Conservation (phyloP, 768 basidiomycete genomes). For the Coprinopsis sp. region DNA sequence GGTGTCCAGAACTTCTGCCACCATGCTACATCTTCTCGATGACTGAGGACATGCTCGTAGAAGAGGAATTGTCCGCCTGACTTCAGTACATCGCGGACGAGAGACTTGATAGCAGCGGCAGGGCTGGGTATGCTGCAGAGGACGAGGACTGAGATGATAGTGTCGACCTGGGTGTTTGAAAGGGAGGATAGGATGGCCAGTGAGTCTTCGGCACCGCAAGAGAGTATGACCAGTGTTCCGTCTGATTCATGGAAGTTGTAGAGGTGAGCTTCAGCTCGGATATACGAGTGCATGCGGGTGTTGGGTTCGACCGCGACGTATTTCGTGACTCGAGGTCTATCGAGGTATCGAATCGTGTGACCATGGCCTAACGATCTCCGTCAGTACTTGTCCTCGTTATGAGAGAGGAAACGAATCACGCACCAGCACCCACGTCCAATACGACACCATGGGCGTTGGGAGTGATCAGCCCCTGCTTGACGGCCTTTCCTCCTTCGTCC, state of each 20-base stretch:
- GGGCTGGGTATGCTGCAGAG: constrained; percentile 64
- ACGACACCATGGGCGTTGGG: constrained; percentile 55
- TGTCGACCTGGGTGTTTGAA: constrained; percentile 41
- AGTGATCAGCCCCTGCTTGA: constrained; percentile 48
- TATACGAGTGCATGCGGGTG: constrained; percentile 50
- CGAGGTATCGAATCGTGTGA: constrained; percentile 58
- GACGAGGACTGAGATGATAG: constrained; percentile 60
- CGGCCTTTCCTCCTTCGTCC: constrained; percentile 36
- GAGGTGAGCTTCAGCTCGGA: constrained; percentile 43
- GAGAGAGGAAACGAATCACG: too few species aligned
- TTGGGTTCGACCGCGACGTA: constrained; percentile 78
- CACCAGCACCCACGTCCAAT: constrained; percentile 67
- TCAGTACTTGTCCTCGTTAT: too few species aligned
- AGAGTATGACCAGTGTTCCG: constrained; percentile 52
- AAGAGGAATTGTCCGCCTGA: constrained; percentile 63
- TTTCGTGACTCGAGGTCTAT: constrained; percentile 46
- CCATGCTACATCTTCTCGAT: constrained; percentile 49
- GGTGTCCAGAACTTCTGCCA: constrained; percentile 77
- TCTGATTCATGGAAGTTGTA: constrained; percentile 51
- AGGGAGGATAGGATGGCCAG: constrained; percentile 38
- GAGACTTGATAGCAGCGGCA: constrained; percentile 37
- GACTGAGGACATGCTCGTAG: constrained; percentile 67
- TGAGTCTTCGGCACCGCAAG: constrained; percentile 61
- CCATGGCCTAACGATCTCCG: constrained; percentile 70
- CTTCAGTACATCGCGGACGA: constrained; percentile 51